These are phyloP conservation scores for Apophysomyces ossiformis DNA, from an alignment of 371 early-diverging fungal genomes.

Conservation along the genomic window DNA sequence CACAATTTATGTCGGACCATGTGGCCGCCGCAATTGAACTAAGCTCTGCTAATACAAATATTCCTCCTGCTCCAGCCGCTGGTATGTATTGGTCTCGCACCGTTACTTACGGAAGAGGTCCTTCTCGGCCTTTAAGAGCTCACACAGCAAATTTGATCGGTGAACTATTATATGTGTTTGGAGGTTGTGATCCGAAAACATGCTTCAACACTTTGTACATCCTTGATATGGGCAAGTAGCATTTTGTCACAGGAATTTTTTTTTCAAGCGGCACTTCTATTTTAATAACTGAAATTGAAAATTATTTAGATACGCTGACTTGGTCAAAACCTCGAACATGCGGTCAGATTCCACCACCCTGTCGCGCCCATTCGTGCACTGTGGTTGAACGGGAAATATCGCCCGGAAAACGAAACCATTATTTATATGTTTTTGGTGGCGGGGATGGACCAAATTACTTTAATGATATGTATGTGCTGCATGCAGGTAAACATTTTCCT, in stretches of 20 bases:
- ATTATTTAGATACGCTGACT: slow-evolving; percentile 68
- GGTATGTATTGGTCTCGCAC: slow-evolving; percentile 80
- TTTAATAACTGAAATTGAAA: neutral
- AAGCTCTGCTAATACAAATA: slow-evolving; percentile 14
- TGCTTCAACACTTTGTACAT: slow-evolving; percentile 75
- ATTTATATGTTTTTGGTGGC: slow-evolving; percentile 77
- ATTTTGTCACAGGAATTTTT: neutral
- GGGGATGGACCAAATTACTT: slow-evolving; percentile 84
- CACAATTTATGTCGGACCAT: slow-evolving; percentile 8
- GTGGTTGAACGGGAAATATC: slow-evolving; percentile 11
- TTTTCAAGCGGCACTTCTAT: neutral
- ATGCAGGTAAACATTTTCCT: slow-evolving; percentile 54
- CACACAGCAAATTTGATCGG: slow-evolving; percentile 73
- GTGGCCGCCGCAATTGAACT: slow-evolving; percentile 19
- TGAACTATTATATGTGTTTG: slow-evolving; percentile 75
- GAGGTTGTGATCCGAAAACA: slow-evolving; percentile 71
- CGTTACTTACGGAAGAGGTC: slow-evolving; percentile 58
- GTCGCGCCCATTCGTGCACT: slow-evolving; percentile 46
- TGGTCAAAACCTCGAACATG: slow-evolving; percentile 71
- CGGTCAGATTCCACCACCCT: slow-evolving; percentile 73
- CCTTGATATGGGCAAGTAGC: slow-evolving; percentile 65
- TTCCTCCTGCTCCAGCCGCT: slow-evolving; percentile 62
- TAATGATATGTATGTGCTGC: slow-evolving; percentile 72
- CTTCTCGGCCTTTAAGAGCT: slow-evolving; percentile 69
- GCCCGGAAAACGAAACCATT: slow-evolving; percentile 14